Conservation (phyloP, 495 filamentous ascomycete species). For the Aspergillus leporis region DNA sequence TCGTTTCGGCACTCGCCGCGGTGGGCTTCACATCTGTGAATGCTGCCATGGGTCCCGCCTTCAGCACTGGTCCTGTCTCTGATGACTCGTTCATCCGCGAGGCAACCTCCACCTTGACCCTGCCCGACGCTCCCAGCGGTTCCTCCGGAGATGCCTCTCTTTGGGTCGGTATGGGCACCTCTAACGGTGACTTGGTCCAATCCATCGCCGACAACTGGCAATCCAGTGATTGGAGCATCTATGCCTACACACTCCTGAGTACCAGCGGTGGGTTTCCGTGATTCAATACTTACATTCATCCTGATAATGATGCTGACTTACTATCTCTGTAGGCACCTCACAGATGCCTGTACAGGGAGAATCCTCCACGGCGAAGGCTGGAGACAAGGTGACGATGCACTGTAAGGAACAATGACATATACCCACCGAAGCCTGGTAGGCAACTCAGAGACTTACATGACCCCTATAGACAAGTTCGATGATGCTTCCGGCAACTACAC, state of each 20-base stretch:
- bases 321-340: conserved; percentile 17
- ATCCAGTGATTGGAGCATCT: conserved; percentile 27
- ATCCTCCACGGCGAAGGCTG: too few species aligned
- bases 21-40: conserved; percentile 18
- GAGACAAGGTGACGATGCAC: conserved; percentile 31
- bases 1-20: conserved; percentile 13
- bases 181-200: conserved; percentile 40
- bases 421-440: too few species aligned
- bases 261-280: conserved; percentile 32
- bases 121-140: conserved; percentile 32
- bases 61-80: conserved; percentile 41
- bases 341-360: conserved; percentile 28
- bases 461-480: conserved; percentile 34
- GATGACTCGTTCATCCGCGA: conserved; percentile 35
- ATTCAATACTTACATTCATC: too few species aligned
- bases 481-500: conserved; percentile 39
- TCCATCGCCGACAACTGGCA: conserved; percentile 34
- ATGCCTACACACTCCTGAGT: conserved; percentile 29
- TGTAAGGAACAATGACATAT: conserved; percentile 19
- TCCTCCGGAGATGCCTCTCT: conserved; percentile 27
- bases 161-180: conserved; percentile 43
- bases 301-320: conserved; percentile 5
- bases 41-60: conserved; percentile 31
- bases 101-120: conserved; percentile 36
- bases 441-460: too few species aligned